phyloP scores from a whole-genome alignment of 73 alveolate genomes.

The Tetrahymena malaccensis region DNA sequence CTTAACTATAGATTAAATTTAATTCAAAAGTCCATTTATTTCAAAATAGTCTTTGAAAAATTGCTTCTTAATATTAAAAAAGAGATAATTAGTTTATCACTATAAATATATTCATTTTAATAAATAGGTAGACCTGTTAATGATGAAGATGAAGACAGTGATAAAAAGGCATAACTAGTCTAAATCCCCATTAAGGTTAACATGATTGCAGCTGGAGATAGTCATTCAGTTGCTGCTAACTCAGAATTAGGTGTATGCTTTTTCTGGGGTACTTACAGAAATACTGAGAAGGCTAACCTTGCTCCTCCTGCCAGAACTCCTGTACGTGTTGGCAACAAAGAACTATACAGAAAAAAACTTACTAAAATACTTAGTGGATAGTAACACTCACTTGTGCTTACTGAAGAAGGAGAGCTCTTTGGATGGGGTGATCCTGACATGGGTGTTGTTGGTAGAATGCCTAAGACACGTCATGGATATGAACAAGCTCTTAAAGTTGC shows the following conservation, averaged over 20 bases:
- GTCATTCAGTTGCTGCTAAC: constrained; percentile 49
- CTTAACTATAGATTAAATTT: too few species aligned
- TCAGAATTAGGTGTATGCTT: constrained; percentile 30
- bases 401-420: constrained; percentile 13
- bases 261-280: constrained; percentile 53
- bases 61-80: too few species aligned
- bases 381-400: constrained; percentile 44
- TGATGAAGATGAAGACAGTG: not conserved
- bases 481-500: constrained; percentile 14
- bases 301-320: constrained; percentile 19
- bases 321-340: constrained; percentile 19
- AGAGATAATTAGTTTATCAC: too few species aligned
- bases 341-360: constrained; percentile 6
- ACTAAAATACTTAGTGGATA: constrained; percentile 37
- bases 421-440: constrained; percentile 45
- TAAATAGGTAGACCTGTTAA: not conserved
- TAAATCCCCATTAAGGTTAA: constrained; percentile 7
- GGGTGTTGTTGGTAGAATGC: constrained; percentile 41
- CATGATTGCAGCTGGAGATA: constrained; percentile 51
- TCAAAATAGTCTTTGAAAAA: not conserved
- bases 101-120: too few species aligned
- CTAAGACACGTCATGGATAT: constrained; percentile 31
- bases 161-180: constrained; percentile 23
- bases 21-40: not conserved
- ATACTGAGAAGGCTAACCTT: constrained; percentile 3